Percentiles rank a stretch among this genome's conserved stretches.
Conservation (phyloP, 495 filamentous ascomycete species). For the Neurospora hispaniola region DNA sequence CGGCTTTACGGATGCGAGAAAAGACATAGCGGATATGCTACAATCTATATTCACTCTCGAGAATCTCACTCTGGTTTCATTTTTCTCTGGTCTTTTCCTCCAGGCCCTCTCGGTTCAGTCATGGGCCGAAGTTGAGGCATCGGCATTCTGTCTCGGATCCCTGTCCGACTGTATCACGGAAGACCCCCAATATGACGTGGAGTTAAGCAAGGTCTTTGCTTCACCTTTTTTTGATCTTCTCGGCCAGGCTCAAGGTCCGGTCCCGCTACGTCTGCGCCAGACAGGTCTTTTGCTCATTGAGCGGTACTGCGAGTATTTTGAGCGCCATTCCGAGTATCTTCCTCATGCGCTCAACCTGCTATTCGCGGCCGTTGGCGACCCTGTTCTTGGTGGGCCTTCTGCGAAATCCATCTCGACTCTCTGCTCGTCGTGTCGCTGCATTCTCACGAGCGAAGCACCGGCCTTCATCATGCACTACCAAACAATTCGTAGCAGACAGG, state of each 20-base stretch:
- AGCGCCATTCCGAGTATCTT: slow-evolving; percentile 57
- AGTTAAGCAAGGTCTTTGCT: slow-evolving; percentile 58
- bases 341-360: slow-evolving; percentile 71
- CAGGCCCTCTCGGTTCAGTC: slow-evolving; percentile 45
- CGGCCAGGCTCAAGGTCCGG: slow-evolving; percentile 28
- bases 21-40: slow-evolving; percentile 72
- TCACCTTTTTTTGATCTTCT: slow-evolving; percentile 51
- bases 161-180: slow-evolving; percentile 67
- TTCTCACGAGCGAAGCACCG: slow-evolving; percentile 58
- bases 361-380: slow-evolving; percentile 61
- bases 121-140: slow-evolving; percentile 74
- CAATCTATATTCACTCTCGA: slow-evolving; percentile 64
- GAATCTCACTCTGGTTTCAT: slow-evolving; percentile 54
- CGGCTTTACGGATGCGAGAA: slow-evolving; percentile 67
- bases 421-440: slow-evolving; percentile 67
- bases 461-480: slow-evolving; percentile 72
- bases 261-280: slow-evolving; percentile 63
- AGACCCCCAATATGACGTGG: slow-evolving; percentile 52
- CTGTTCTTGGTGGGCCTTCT: slow-evolving; percentile 55
- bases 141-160: slow-evolving; percentile 65
- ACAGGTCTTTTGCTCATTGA: slow-evolving; percentile 70
- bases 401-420: slow-evolving; percentile 71
- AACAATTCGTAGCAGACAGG: slow-evolving; percentile 45
- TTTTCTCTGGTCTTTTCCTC: slow-evolving; percentile 55
- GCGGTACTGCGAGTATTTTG: slow-evolving; percentile 73